Evolutionary conservation across 139 green algal species (phyloP), one percentile per base, ranked within the genome.

Genomic region (Ulvella scutata): DNA sequence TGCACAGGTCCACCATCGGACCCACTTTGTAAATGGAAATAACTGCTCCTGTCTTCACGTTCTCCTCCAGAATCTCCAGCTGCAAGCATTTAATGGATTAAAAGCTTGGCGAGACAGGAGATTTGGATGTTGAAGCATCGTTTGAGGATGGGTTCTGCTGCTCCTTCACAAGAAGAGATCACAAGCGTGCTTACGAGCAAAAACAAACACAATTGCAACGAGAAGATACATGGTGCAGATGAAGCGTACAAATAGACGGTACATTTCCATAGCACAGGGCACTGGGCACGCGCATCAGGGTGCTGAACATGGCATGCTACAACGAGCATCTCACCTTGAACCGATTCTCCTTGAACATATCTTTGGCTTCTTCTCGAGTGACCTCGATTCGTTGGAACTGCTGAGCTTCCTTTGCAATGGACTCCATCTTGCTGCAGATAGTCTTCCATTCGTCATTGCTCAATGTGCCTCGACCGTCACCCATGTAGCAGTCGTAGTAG

Each of bases 321-420:
- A n/a, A n/a, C n/a, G n/a, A n/a, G n/a, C 17, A 59, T 33, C 78
- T 0, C 72, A 90, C 85, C 87, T 99, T 99, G 88, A 99, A 99
- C 79, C 96, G 93, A 87, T 99, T 99, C 78, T 98, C 92, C 73
- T 90, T 44, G 76, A 99, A 99, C 93, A 99, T 99, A 44, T 82
- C 73, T 38, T 96, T 85, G 35, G 94, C 94, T 84, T 98, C 91
- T 2, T 94, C 88, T 1, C 92, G 79, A n/a, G 78, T 88, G 4
- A 99, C 94, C 35, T 86, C 92, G 33, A 97, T 86, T 10, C 94
- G 85, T 86, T 99, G 83, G 78, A 97, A 98, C 3, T 28, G 39
- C 79, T 97, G 92, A 72, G 88, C 90, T 76, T 96, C 92, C 82
- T 97, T 96, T 7, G 38, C 33, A 60, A 76, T 60, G 43, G 21